Percentiles rank a stretch among this genome's conserved stretches.
Evolutionary conservation across 2,329 filamentous ascomycete genomes (phyloP).

Genomic region (Fusarium foetens): DNA sequence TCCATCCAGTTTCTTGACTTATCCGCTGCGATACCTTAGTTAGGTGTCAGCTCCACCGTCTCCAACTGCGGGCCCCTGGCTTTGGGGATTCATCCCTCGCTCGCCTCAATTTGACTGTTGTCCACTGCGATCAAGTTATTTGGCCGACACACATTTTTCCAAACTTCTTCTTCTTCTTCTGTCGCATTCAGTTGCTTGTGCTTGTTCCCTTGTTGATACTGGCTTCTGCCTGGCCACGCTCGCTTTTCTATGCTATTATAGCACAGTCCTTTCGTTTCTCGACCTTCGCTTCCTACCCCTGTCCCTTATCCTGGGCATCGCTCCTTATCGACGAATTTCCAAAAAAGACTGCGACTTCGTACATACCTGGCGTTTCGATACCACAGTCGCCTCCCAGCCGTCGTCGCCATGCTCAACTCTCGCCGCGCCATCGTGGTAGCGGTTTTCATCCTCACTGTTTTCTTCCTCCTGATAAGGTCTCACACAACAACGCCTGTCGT

Average conservation of each 20-base stretch:
- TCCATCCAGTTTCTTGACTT: constrained; percentile 23
- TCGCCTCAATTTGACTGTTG: constrained; percentile 21
- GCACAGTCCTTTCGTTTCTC: constrained; percentile 28
- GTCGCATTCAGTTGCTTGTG: constrained; percentile 25
- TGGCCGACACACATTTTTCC: constrained; percentile 10
- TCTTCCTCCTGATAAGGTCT: constrained; percentile 75
- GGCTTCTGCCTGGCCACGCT: constrained; percentile 25
- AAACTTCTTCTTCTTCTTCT: constrained; percentile 13
- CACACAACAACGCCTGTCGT: constrained; percentile 52
- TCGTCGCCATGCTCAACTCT: constrained; percentile 76
- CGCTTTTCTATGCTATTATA: constrained; percentile 39
- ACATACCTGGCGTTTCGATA: constrained; percentile 19
- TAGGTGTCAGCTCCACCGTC: constrained; percentile 29
- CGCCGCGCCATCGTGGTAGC: constrained; percentile 79
- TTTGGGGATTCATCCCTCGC: constrained; percentile 37
- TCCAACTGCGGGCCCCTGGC: constrained; percentile 41
- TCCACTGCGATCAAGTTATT: constrained; percentile 26
- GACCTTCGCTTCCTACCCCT: constrained; percentile 26
- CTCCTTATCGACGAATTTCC: constrained; percentile 34
- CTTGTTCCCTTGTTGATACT: constrained; percentile 22
- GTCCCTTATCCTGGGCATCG: constrained; percentile 31
- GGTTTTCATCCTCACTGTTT: constrained; percentile 72
- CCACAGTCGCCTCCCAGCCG: constrained; percentile 50
- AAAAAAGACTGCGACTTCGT: constrained; percentile 28
- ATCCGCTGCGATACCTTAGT: constrained; percentile 7